Base-by-base conservation (phyloP, 1,284 basidiomycete genomes). In the Exobasidium rhododendri region DNA sequence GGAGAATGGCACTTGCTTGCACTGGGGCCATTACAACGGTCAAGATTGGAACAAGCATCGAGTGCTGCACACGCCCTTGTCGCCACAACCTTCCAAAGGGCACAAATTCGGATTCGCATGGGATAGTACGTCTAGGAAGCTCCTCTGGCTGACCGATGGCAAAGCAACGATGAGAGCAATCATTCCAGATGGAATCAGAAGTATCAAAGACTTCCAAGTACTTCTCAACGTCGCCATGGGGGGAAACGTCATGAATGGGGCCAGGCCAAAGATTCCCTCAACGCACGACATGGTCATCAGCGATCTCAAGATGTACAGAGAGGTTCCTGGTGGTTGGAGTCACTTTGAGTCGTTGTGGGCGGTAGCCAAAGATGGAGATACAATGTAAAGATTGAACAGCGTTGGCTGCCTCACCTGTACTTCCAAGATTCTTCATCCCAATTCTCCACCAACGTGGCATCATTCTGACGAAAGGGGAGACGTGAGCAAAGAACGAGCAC, bases 361-460 rank as follows among this genome's bases (percentile, higher is more conserved):
- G 29, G 26, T 5, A 45, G 35, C 52, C 5, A 30, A 31, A 6
- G 52, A 55, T n/a, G 52, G 52, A 3, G 29, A 55, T 22, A 31
- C 52, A 4, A 55, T 55, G 52, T 55, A 44, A 32, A 50, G 22
- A 14, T 50, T 24, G 17, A 10, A 40, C 10, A 40, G 35, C 17
- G 35, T 10, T 40, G 7, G 10, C 13, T 13, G 14, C 28, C 4
- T 46, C 66, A 65, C 52, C 71, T 65, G 51, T 65, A 67, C 47
- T 67, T 55, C 79, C 79, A 80, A 2, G 71, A 52, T 26, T 63
- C 62, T 31, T 65, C 56, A 47, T 79, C 76, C 44, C 68, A 80
- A 35, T 79, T 74, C 56, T 80, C 77, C 7, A 80, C 75, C 11
- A 80, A 64, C 0, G 46, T 24, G 1, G 66, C 50, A 35, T 80